Evolutionary conservation across 768 basidiomycete species (phyloP).

Genomic region (Mycena pura): DNA sequence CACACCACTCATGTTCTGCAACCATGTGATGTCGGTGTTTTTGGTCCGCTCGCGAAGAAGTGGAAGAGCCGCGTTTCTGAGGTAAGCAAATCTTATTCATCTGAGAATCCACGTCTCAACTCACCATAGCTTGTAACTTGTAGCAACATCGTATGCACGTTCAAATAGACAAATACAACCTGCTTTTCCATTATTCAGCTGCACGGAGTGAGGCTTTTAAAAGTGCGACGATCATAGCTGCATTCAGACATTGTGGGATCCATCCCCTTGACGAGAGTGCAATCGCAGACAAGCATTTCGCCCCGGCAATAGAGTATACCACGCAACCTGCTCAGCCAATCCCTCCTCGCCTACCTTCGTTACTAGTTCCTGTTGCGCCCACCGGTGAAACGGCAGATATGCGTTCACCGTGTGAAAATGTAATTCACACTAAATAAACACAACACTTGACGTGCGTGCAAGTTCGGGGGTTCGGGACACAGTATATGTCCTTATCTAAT

Average conservation of each 20-base stretch:
- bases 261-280: slow-evolving; percentile 24
- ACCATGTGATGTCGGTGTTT: slow-evolving; percentile 29
- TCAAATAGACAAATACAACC: slow-evolving; percentile 24
- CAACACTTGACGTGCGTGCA: too few relatives aligned
- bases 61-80: slow-evolving; percentile 10
- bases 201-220: slow-evolving; percentile 20
- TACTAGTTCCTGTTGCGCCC: not conserved
- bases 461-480: too few relatives aligned
- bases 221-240: slow-evolving; percentile 16
- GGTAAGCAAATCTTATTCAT: too few relatives aligned
- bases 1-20: slow-evolving; percentile 33
- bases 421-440: too few relatives aligned
- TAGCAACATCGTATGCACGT: not conserved
- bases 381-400: too few relatives aligned
- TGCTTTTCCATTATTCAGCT: slow-evolving; percentile 16
- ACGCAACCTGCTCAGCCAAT: slow-evolving; percentile 5
- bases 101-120: too few relatives aligned
- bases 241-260: slow-evolving; percentile 29
- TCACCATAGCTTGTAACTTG: not conserved
- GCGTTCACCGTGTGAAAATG: too few relatives aligned
- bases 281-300: slow-evolving; percentile 11
- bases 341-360: not conserved
- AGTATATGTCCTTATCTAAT: too few relatives aligned
- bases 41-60: slow-evolving; percentile 23
- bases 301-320: slow-evolving; percentile 10